Base-by-base conservation (phyloP, 1,284 basidiomycete species). In the Ustilago esculenta region DNA sequence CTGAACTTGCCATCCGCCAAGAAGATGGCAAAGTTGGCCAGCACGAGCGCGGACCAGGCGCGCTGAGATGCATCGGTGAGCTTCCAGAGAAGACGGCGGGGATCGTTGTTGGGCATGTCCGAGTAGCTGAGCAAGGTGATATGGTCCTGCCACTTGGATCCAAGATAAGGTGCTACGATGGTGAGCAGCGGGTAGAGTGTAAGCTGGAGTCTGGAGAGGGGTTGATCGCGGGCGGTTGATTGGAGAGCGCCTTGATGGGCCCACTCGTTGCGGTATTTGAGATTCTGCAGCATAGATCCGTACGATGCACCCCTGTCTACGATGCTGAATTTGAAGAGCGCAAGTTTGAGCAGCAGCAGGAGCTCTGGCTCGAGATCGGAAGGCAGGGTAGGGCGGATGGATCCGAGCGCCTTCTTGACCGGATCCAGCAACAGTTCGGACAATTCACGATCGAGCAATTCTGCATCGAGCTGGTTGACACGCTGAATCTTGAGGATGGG, bases 401-500 rank as follows among this genome's bases (percentile, higher is more conserved):
- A 64, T 20, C 51, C 51, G 17, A 97, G 82, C 1, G 92, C 88
- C 65, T 88, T 89, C 61, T 85, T 85, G 39, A 98, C 83, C n/a
- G 92, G 92, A 52, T 92, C 91, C 71, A 88, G 88, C 17, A 98
- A 86, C 63, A 97, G 85, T 23, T 89, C 86, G 17, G 90, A 87
- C 15, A 99, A 87, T 71, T 98, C 94, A 59, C 90, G 88, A 83
- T 99, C 96, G 40, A 98, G 87, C 25, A 95, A 85, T 75, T 94
- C 90, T 1, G 95, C 89, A 82, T 99, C 96, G 42, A 98, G 87
- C 83, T 97, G 92, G 23, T 90, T 90, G 35, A 98, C 93, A 47
- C 94, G 64, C 42, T 80, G 78, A 33, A 81, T 75, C 29, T 75
- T 75, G 36, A 80, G 70, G n/a, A 67, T 57, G 5, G 79, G 75